Conservation (phyloP, 2,329 filamentous ascomycete genomes). For the Epichloe bromicola region DNA sequence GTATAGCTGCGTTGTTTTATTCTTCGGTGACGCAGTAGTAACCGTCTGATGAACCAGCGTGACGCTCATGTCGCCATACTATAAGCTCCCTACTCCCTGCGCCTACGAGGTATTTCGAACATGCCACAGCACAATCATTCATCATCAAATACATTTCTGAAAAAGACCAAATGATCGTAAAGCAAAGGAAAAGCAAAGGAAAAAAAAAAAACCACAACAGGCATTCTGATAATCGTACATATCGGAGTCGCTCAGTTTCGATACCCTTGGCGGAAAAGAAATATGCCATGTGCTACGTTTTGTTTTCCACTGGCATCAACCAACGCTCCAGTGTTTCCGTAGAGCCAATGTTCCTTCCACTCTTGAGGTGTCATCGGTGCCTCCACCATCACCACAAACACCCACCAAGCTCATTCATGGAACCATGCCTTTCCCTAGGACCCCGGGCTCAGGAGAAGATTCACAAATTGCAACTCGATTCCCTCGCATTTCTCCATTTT, state of each 20-base stretch:
- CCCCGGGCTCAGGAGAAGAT: not conserved
- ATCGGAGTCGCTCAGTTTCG: conserved; percentile 2
- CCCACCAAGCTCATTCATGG: not conserved
- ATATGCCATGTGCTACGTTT: not conserved
- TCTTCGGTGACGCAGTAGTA: too few relatives aligned
- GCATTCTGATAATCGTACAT: conserved; percentile 12
- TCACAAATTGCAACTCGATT: not conserved
- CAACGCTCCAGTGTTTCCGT: not conserved
- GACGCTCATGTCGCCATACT: too few relatives aligned
- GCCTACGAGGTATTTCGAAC: too few relatives aligned
- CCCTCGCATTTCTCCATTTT: too few relatives aligned
- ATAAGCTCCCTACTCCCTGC: too few relatives aligned
- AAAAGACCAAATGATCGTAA: not conserved
- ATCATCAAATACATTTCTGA: not conserved
- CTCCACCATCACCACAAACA: not conserved
- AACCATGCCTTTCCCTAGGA: not conserved
- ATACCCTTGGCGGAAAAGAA: not conserved
- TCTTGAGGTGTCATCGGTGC: not conserved
- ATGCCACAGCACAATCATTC: not conserved
- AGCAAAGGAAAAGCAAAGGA: conserved; percentile 1
- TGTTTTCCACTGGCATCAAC: not conserved
- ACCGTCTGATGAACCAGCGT: too few relatives aligned
- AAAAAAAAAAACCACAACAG: conserved; percentile 3
- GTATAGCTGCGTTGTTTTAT: too few relatives aligned
- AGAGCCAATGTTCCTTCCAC: not conserved